Evolutionary conservation across 2,329 filamentous ascomycete species (phyloP).

Genomic region (Furcasterigmium furcatum): DNA sequence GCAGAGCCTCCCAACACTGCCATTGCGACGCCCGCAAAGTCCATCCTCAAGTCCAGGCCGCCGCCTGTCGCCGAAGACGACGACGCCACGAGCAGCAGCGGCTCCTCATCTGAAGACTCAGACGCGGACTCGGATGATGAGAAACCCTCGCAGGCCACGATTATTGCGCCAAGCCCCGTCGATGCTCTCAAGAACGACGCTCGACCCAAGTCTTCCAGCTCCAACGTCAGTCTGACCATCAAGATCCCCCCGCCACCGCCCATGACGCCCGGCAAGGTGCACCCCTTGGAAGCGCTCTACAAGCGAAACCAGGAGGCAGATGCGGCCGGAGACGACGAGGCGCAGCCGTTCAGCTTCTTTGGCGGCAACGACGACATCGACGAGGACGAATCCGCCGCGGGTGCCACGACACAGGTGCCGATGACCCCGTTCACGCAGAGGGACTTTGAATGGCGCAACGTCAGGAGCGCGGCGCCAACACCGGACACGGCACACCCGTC

Average conservation of each 20-base stretch:
- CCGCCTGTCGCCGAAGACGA: conserved; percentile 18
- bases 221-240: conserved; percentile 49
- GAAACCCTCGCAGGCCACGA: not conserved
- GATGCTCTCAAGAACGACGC: conserved; percentile 19
- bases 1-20: conserved; percentile 1
- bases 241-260: conserved; percentile 42
- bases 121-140: conserved; percentile 18
- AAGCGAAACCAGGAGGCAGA: conserved; percentile 48
- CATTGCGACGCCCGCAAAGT: conserved; percentile 8
- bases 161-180: conserved; percentile 4
- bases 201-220: conserved; percentile 48
- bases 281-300: conserved; percentile 90
- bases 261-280: conserved; percentile 53
- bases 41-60: conserved; percentile 7
- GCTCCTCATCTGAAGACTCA: conserved; percentile 16
- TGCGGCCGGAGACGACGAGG: not conserved
- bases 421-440: conserved; percentile 81
- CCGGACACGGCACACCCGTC: conserved; percentile 84
- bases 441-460: conserved; percentile 70
- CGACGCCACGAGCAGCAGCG: conserved; percentile 17
- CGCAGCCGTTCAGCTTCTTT: conserved; percentile 65
- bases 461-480: conserved; percentile 90
- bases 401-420: conserved; percentile 42
- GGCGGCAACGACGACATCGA: conserved; percentile 39
- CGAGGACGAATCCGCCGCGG: conserved; percentile 28